Evolutionary conservation across 495 filamentous ascomycete genomes (phyloP).

Genomic region (Patellaria atrata): DNA sequence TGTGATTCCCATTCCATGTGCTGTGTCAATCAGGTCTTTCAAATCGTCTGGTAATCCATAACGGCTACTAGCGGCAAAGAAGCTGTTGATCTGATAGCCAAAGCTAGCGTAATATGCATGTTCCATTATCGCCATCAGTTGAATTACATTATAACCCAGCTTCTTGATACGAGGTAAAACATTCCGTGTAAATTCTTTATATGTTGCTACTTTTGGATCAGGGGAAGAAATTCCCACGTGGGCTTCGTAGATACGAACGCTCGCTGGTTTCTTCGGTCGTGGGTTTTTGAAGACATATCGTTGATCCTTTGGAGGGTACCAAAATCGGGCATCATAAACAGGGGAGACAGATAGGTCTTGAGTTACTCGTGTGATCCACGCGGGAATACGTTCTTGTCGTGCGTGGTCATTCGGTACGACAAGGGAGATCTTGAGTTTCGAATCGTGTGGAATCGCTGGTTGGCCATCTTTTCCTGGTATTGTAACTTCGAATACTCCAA

Average conservation of each 20-base stretch:
- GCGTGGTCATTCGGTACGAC: slow-evolving; percentile 56
- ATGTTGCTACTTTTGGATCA: slow-evolving; percentile 74
- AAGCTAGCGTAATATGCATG: slow-evolving; percentile 99
- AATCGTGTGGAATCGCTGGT: slow-evolving; percentile 76
- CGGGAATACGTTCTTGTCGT: slow-evolving; percentile 74
- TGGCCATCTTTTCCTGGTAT: slow-evolving; percentile 60
- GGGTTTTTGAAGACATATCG: slow-evolving; percentile 70
- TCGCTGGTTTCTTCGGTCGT: slow-evolving; percentile 70
- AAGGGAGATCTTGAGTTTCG: slow-evolving; percentile 90
- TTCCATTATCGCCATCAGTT: slow-evolving; percentile 98
- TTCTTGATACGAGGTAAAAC: slow-evolving; percentile 82
- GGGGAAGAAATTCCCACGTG: slow-evolving; percentile 95
- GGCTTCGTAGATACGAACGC: slow-evolving; percentile 87
- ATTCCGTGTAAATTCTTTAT: slow-evolving; percentile 90
- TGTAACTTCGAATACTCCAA: slow-evolving; percentile 76
- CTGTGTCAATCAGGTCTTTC: slow-evolving; percentile 92
- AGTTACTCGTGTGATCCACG: slow-evolving; percentile 94
- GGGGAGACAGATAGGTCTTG: slow-evolving; percentile 83
- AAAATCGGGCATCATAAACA: slow-evolving; percentile 87
- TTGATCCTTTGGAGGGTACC: slow-evolving; percentile 72
- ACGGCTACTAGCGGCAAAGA: slow-evolving; percentile 93
- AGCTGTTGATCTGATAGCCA: slow-evolving; percentile 95
- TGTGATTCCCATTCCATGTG: slow-evolving; percentile 79
- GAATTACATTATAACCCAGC: slow-evolving; percentile 93
- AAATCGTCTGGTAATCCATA: slow-evolving; percentile 90